Base-by-base conservation (phyloP, 805 yeast genomes). In the Candida insectorum region DNA sequence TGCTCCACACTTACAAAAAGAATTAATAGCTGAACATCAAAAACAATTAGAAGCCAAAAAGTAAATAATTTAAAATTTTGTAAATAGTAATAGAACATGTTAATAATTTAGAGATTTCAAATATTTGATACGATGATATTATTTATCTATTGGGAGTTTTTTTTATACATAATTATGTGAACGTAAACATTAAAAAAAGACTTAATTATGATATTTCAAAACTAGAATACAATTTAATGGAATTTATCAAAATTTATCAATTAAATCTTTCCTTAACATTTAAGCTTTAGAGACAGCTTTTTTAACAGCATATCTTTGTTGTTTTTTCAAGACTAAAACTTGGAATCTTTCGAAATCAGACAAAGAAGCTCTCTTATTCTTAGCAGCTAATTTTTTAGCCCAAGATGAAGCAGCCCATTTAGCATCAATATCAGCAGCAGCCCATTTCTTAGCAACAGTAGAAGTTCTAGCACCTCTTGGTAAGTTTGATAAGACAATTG, bases 341-440 rank as follows among this genome's bases (percentile, higher is more conserved):
- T 91, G 96, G 96, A 93, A 93, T 82, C 99, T 89, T 79, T 93
- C 96, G 62, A 93, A 93, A 75, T 93, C 99, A 56, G 91, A 66
- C 70, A 94, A 84, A 65, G 81, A 75, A 60, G 94, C 72, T 81
- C 98, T 86, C 73, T 81, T 86, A 72, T 84, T 81, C 73, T 86
- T 87, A 73, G 85, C 83, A 66, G 94, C 96, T 61, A 93, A 83
- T 79, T 88, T 89, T 85, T 91, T 85, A 64, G 98, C 97, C 97
- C 97, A 88, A 36, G 96, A 68, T 49, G 97, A 75, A 58, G 83
- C 75, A 54, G 84, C 79, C 97, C 97, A 93, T 73, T 91, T 85
- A 62, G 79, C 76, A 55, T 79, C 82, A 56, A 91, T 75, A 55
- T 81, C 89, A 58, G 94, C 82, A 65, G 93, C 85, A 61, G 79